Evolutionary conservation across 805 yeast genomes (phyloP).

Genomic region (Ogataea trehalophila): DNA sequence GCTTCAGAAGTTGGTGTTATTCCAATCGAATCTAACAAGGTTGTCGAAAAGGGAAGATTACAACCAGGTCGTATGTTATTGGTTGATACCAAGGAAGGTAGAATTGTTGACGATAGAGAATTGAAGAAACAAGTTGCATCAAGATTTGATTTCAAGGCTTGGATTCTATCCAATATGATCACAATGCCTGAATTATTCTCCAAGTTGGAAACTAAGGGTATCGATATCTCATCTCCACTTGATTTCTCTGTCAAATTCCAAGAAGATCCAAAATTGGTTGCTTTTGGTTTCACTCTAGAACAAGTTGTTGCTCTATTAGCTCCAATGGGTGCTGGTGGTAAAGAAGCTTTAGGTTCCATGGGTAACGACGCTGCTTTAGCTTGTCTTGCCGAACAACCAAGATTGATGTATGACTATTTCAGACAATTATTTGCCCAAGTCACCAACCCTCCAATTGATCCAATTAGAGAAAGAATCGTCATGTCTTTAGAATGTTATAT

Average conservation of each 20-base stretch:
- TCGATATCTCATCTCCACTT: constrained; percentile 22
- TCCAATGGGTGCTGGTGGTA: constrained; percentile 91
- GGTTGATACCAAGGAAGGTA: constrained; percentile 89
- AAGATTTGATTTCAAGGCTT: constrained; percentile 86
- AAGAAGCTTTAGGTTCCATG: constrained; percentile 97
- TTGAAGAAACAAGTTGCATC: constrained; percentile 75
- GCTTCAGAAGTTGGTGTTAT: constrained; percentile 98
- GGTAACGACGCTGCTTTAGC: constrained; percentile 97
- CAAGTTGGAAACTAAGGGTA: constrained; percentile 46
- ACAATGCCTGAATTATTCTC: constrained; percentile 69
- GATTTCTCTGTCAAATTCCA: constrained; percentile 48
- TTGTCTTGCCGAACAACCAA: constrained; percentile 90
- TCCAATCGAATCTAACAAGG: constrained; percentile 75
- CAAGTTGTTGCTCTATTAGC: constrained; percentile 78
- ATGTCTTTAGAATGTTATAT: constrained; percentile 96
- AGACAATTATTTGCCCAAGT: constrained; percentile 97
- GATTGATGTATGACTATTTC: constrained; percentile 86
- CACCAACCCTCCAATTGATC: constrained; percentile 98
- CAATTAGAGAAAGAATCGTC: constrained; percentile 92
- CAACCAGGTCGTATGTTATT: constrained; percentile 95
- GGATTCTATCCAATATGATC: constrained; percentile 85
- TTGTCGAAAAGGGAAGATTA: constrained; percentile 87
- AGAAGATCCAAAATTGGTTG: constrained; percentile 75
- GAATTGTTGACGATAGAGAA: constrained; percentile 89
- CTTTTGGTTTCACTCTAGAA: constrained; percentile 93